Base-by-base conservation (phyloP, 441 rosid species). In the Gossypium davidsonii region DNA sequence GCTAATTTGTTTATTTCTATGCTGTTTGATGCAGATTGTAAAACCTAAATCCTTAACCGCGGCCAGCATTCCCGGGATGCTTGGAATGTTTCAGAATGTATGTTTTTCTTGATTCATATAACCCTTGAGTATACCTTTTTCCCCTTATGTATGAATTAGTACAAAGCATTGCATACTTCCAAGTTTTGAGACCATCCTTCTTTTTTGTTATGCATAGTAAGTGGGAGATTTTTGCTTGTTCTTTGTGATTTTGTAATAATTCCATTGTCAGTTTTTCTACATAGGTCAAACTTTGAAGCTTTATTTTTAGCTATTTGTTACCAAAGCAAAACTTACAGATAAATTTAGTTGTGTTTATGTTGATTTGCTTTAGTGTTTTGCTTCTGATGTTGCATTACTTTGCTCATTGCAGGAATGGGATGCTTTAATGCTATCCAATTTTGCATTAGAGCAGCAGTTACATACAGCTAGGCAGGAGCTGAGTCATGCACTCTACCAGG, bases 401-500 rank as follows among this genome's bases (percentile, higher is more conserved):
- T 12, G 65, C 26, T 75, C 25, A 60, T 78, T 83, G 48, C 80
- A 95, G 99, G 99, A 95, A 84, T 95, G 99, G 99, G 99, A 95
- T 83, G 85, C 94, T 76, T 82, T 95, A 78, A 95, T 93, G 90
- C 85, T 95, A 67, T 89, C 99, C 64, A 93, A 91, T 85, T 93
- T 91, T 84, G 87, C 97, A 21, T 77, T 95, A 83, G 99, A 95
- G 82, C 97, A 93, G 82, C 98, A 95, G 79, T 76, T 93, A 62
- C 98, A 91, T 76, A 85, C 97, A 8, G 98, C 99, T 7, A 90
- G 99, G 80, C 98, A 93, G 80, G 99, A 95, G 84, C 87, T 95
- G 65, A 95, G 98, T 74, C 98, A 95, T 86, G 97, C 97, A 23
- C 79, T 95, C 31, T 93, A 95, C 85, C 99, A 95, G 96, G 99